A percentile compares a stretch with the other conserved stretches of the same genome.
Evolutionary conservation across 305 asterid genomes (phyloP).

Genomic region (Fraxinus nigra): DNA sequence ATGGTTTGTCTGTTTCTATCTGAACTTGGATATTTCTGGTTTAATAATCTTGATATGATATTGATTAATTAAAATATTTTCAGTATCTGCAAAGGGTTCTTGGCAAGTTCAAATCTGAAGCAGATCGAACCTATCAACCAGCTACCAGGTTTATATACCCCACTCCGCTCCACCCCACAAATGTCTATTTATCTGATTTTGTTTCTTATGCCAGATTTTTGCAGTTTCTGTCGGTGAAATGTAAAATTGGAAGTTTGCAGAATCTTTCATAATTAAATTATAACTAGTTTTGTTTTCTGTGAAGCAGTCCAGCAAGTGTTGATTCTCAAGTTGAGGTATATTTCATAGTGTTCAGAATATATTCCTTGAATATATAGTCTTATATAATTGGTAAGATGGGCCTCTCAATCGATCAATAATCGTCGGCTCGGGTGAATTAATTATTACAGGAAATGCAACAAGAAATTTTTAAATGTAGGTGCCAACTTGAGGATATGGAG

Average conservation of each 20-base stretch:
- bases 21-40: not conserved
- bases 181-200: not conserved
- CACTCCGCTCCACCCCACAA: not conserved
- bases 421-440: not conserved
- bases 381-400: not conserved
- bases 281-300: not conserved
- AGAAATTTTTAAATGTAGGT: slow-evolving; percentile 55
- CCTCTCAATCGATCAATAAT: not conserved
- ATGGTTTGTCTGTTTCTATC: not conserved
- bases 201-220: not conserved
- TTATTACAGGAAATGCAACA: slow-evolving; percentile 66
- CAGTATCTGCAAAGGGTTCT: slow-evolving; percentile 74
- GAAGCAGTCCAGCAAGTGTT: slow-evolving; percentile 55
- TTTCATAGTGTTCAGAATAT: not conserved
- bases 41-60: not conserved
- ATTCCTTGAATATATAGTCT: not conserved
- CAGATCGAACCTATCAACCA: slow-evolving; percentile 43
- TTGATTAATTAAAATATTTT: not conserved
- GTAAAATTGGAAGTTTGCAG: not conserved
- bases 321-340: slow-evolving; percentile 75
- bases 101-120: slow-evolving; percentile 70
- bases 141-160: slow-evolving; percentile 41
- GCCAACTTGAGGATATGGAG: slow-evolving; percentile 67
- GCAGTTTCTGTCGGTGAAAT: not conserved
- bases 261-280: not conserved